A percentile compares a stretch with the other conserved stretches of the same genome.
These are phyloP conservation scores for Sicyos edulis DNA, from an alignment of 306 rosid genomes.

Conservation along the genomic window DNA sequence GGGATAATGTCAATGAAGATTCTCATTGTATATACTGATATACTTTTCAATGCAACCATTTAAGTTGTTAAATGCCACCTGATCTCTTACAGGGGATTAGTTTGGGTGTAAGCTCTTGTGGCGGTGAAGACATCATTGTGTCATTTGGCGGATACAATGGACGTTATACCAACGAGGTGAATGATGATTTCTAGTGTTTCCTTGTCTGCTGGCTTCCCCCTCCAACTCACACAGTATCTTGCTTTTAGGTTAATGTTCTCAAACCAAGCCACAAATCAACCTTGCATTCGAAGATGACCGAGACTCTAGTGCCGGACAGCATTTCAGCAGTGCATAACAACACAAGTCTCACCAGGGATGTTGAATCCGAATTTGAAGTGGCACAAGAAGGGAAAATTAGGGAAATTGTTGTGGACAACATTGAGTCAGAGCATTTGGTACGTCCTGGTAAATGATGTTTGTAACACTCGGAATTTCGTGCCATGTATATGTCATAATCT, in stretches of 20 bases:
- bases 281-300: conserved; percentile 62
- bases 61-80: not conserved
- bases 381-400: conserved; percentile 72
- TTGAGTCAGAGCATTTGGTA: conserved; percentile 48
- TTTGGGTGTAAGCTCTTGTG: conserved; percentile 62
- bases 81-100: conserved; percentile 66
- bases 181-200: conserved; percentile 23
- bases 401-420: conserved; percentile 68
- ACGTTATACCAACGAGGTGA: conserved; percentile 79
- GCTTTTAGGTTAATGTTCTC: conserved; percentile 65
- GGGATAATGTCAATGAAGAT: conserved; percentile 1
- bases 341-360: conserved; percentile 63
- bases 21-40: not conserved
- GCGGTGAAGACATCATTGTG: conserved; percentile 74
- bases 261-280: conserved; percentile 92
- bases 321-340: conserved; percentile 55
- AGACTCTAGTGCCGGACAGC: conserved; percentile 54
- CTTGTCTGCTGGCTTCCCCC: conserved; percentile 18
- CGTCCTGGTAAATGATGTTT: conserved; percentile 24
- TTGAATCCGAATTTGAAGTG: conserved; percentile 59
- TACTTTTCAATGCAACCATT: conserved; percentile 4
- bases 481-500: not conserved
- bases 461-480: not conserved
- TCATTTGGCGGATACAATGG: conserved; percentile 95
- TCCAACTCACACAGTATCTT: conserved; percentile 24